Percentiles rank a stretch among this genome's conserved stretches.
Conservation (phyloP, 495 filamentous ascomycete genomes). For the Aspergillus cavernicola region DNA sequence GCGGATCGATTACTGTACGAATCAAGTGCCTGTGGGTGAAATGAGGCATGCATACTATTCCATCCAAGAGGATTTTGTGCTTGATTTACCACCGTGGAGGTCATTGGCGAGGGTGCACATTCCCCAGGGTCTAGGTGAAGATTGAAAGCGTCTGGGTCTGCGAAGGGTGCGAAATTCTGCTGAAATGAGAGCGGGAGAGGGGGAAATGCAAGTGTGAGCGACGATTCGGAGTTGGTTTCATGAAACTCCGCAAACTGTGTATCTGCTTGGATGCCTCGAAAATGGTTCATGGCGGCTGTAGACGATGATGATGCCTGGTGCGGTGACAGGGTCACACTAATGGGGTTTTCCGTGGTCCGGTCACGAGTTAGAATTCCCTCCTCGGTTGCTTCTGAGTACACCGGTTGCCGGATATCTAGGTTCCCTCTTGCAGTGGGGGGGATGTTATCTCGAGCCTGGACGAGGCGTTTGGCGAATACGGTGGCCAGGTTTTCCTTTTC, state of each 20-base stretch:
- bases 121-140: not conserved
- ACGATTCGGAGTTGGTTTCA: not conserved
- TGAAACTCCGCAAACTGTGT: too few relatives aligned
- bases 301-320: too few relatives aligned
- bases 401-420: slow-evolving; percentile 34
- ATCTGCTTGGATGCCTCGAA: too few relatives aligned
- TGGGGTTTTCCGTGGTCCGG: too few relatives aligned
- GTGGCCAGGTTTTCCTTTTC: slow-evolving; percentile 28
- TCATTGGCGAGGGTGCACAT: not conserved
- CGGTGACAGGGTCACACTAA: not conserved
- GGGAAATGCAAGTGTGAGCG: slow-evolving; percentile 32
- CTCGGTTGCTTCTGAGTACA: slow-evolving; percentile 27
- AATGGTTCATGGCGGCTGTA: too few relatives aligned
- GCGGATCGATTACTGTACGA: not conserved
- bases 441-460: slow-evolving; percentile 21
- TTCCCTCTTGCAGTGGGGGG: slow-evolving; percentile 10
- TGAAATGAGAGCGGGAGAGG: slow-evolving; percentile 33
- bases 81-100: not conserved
- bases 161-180: slow-evolving; percentile 17
- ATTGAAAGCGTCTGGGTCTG: not conserved
- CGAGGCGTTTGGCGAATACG: slow-evolving; percentile 29
- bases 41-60: not conserved
- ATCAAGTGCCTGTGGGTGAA: not conserved
- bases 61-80: not conserved
- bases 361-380: too few relatives aligned